A percentile compares a stretch with the other conserved stretches of the same genome.
phyloP scores from a whole-genome alignment of 495 filamentous ascomycete species.

The Penicillium daleae region DNA sequence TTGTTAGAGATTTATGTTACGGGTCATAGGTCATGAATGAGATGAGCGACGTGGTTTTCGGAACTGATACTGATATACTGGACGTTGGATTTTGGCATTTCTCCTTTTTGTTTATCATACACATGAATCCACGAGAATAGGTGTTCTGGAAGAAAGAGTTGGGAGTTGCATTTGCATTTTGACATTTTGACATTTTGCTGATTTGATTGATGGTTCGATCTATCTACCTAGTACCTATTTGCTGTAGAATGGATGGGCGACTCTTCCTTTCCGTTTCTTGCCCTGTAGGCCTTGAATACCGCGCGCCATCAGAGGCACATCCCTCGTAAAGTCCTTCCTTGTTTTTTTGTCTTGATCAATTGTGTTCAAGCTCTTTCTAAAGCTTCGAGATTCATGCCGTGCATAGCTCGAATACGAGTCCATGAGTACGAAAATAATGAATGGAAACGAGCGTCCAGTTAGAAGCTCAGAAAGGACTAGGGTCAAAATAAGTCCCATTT shows the following conservation, averaged over 20 bases:
- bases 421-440: background rate
- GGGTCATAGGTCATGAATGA: constrained; percentile 9
- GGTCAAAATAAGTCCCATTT: constrained; percentile 24
- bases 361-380: background rate
- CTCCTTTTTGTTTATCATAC: constrained; percentile 10
- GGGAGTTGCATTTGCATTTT: constrained; percentile 20
- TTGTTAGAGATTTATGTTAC: background rate
- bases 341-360: background rate
- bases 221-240: background rate
- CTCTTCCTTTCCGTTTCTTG: background rate
- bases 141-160: constrained; percentile 17
- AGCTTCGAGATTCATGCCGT: background rate
- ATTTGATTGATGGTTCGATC: constrained; percentile 2
- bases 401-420: background rate
- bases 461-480: background rate
- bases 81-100: constrained; percentile 17
- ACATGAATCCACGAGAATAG: constrained; percentile 21
- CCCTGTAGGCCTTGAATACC: background rate
- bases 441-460: no score
- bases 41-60: constrained; percentile 17
- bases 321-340: background rate
- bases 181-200: background rate
- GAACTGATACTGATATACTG: constrained; percentile 19
- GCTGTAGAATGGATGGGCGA: background rate
- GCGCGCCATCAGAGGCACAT: background rate